These are phyloP conservation scores for Plantago coronopus DNA, from an alignment of 305 asterid genomes.

Conservation along the genomic window DNA sequence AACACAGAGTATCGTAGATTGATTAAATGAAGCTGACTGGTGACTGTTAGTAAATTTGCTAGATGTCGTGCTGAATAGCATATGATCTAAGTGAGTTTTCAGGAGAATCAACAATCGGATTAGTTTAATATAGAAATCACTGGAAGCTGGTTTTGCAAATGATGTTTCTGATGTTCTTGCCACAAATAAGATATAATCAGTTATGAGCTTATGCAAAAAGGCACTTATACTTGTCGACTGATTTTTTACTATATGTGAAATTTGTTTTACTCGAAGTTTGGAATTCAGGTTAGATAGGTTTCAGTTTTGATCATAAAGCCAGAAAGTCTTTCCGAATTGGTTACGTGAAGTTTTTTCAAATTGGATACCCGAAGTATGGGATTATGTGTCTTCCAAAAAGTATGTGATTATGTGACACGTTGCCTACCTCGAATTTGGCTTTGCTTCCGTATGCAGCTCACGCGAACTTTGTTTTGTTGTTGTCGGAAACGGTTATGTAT, in stretches of 20 bases:
- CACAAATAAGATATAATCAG: too few species aligned
- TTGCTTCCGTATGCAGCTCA: background rate
- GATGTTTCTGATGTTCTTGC: too few species aligned
- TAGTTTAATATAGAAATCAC: too few species aligned
- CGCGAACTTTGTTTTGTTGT: background rate
- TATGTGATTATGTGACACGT: background rate
- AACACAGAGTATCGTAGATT: too few species aligned
- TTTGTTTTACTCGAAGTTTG: slow-evolving; percentile 7
- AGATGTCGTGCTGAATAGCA: too few species aligned
- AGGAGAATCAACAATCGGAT: too few species aligned
- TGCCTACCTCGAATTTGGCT: background rate
- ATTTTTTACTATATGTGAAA: slow-evolving; percentile 12
- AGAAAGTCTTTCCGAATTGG: too few species aligned
- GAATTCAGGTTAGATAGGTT: background rate
- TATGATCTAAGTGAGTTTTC: too few species aligned
- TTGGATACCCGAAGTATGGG: background rate
- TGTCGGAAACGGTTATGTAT: background rate
- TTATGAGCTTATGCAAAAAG: background rate
- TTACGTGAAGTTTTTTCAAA: too few species aligned
- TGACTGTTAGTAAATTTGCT: too few species aligned
- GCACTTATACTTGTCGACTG: background rate
- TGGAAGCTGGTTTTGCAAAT: too few species aligned
- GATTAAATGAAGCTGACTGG: too few species aligned
- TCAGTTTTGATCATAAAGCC: background rate
- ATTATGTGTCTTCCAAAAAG: background rate